Percentiles rank a stretch among this genome's conserved stretches.
phyloP scores from a whole-genome alignment of 192 early-diverging fungal genomes.

The Phlyctochytrium arcticum region DNA sequence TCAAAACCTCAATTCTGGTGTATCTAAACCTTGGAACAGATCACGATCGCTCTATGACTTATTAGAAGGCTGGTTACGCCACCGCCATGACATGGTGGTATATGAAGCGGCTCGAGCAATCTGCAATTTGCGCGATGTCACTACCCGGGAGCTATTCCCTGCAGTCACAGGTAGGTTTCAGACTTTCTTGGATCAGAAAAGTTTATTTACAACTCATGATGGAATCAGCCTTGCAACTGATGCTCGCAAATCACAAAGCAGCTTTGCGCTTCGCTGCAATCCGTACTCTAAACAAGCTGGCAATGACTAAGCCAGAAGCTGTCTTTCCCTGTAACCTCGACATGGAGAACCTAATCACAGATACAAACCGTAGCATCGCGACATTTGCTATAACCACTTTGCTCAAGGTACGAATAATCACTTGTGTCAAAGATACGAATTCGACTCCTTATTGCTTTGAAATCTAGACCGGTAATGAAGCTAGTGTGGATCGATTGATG shows the following conservation, averaged over 20 bases:
- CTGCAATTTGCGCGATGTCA: constrained; percentile 83
- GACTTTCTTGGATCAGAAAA: neutral
- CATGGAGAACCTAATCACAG: constrained; percentile 96
- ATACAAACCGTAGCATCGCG: constrained; percentile 93
- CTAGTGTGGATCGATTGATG: constrained; percentile 96
- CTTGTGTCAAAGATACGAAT: neutral
- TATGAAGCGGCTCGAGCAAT: constrained; percentile 96
- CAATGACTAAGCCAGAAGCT: constrained; percentile 82
- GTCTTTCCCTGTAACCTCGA: constrained; percentile 96
- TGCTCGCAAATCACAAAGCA: constrained; percentile 88
- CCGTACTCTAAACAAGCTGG: constrained; percentile 90
- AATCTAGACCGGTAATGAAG: constrained; percentile 92
- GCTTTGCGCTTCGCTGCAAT: constrained; percentile 96
- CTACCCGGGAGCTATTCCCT: constrained; percentile 79
- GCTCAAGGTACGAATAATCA: constrained; percentile 60
- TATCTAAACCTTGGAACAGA: neutral
- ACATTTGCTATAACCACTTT: constrained; percentile 99
- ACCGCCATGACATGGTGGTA: constrained; percentile 97
- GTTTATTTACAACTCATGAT: neutral
- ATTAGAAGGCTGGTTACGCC: constrained; percentile 85
- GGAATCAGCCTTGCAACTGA: constrained; percentile 75
- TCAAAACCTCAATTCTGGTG: neutral
- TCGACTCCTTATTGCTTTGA: neutral
- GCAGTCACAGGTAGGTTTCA: constrained; percentile 73
- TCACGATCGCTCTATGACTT: constrained; percentile 71